Percentiles rank a stretch among this genome's conserved stretches.
Evolutionary conservation across 768 basidiomycete genomes (phyloP).

Genomic region (Podaxis mareebaensis): DNA sequence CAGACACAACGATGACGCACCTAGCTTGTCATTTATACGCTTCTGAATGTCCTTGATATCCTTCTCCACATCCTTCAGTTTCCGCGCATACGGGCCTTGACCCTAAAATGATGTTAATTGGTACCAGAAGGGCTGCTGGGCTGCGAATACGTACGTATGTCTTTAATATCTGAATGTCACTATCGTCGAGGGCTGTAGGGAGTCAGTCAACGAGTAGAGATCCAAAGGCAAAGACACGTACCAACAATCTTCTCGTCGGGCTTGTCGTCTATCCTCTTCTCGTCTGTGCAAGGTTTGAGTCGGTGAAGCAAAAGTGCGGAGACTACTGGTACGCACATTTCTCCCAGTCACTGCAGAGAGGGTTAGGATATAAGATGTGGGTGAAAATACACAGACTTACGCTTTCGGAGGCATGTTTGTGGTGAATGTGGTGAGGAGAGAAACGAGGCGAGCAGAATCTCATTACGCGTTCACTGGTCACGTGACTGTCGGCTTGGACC

Average conservation of each 20-base stretch:
- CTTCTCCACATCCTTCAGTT: constrained; percentile 83
- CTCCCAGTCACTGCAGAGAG: constrained; percentile 84
- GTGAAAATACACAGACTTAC: constrained; percentile 50
- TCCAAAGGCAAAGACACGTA: constrained; percentile 32
- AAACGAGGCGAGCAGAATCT: constrained; percentile 8
- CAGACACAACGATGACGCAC: constrained; percentile 35
- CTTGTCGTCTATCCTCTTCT: constrained; percentile 86
- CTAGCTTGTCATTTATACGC: constrained; percentile 96
- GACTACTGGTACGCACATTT: constrained; percentile 67
- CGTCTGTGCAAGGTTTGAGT: constrained; percentile 47
- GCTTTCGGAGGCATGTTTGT: constrained; percentile 89
- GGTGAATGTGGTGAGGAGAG: constrained; percentile 25
- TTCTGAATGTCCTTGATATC: constrained; percentile 98
- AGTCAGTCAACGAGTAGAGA: constrained; percentile 15
- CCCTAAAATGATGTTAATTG: constrained; percentile 54
- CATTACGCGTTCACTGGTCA: constrained; percentile 35
- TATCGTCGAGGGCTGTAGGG: constrained; percentile 84
- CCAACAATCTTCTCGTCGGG: constrained; percentile 92
- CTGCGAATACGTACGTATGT: constrained; percentile 71
- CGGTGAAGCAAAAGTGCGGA: neutral
- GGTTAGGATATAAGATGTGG: constrained; percentile 16
- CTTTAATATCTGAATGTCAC: constrained; percentile 98
- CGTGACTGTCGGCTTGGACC: constrained; percentile 21
- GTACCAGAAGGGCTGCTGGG: neutral
- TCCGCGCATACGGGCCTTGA: constrained; percentile 94